These are phyloP conservation scores for Verticillium albo-atrum DNA, from an alignment of 2,329 filamentous ascomycete genomes.

Conservation along the genomic window DNA sequence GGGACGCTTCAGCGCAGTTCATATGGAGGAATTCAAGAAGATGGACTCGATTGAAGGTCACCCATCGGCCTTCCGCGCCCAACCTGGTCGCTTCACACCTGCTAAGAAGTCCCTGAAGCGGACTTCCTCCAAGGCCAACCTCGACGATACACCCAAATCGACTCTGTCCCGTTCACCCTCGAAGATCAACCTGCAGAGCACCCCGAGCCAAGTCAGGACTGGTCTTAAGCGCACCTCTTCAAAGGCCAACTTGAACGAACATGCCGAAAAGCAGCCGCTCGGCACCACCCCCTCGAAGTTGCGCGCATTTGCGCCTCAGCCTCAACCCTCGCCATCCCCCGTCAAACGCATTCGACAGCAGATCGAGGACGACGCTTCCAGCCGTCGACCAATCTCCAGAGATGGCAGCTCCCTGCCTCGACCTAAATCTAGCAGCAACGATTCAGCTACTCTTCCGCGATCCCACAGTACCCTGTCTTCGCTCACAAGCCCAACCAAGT, in stretches of 20 bases:
- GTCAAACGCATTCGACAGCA: constrained; percentile 70
- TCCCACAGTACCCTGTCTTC: constrained; percentile 47
- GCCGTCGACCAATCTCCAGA: constrained; percentile 54
- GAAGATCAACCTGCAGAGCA: constrained; percentile 27
- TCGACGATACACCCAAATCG: constrained; percentile 27
- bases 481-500: constrained; percentile 74
- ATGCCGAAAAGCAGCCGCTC: constrained; percentile 30
- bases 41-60: constrained; percentile 95
- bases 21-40: constrained; percentile 89
- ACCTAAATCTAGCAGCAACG: constrained; percentile 39
- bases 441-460: constrained; percentile 31
- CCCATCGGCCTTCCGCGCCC: constrained; percentile 69
- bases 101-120: constrained; percentile 30
- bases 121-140: constrained; percentile 41
- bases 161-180: constrained; percentile 26
- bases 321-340: constrained; percentile 44
- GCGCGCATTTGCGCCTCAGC: constrained; percentile 34
- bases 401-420: constrained; percentile 45
- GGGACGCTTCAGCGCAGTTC: constrained; percentile 76
- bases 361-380: constrained; percentile 65
- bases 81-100: constrained; percentile 49
- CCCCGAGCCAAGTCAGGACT: constrained; percentile 10
- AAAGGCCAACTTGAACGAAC: constrained; percentile 25
- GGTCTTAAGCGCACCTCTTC: constrained; percentile 44
- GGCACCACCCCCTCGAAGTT: constrained; percentile 43